phyloP scores from a whole-genome alignment of 257 asterid species.

The Scutellaria minor region DNA sequence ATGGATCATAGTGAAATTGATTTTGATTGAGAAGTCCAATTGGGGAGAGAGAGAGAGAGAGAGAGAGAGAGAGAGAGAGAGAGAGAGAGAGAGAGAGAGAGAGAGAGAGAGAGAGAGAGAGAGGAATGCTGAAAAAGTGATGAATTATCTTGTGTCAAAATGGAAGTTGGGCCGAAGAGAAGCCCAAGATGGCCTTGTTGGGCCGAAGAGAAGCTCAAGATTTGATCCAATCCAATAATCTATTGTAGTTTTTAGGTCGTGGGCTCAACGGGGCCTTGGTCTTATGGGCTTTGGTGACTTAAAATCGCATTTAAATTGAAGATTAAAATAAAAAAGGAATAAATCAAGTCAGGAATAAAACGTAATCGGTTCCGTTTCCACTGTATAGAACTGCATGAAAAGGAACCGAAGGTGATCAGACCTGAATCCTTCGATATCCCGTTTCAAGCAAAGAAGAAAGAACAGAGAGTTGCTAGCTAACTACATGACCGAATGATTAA shows the following conservation, averaged over 20 bases:
- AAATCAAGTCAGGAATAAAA: background rate
- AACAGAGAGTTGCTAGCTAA: conserved; percentile 22
- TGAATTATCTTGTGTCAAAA: no score
- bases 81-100: no score
- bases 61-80: no score
- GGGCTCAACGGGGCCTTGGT: background rate
- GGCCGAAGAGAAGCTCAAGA: no score
- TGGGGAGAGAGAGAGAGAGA: no score
- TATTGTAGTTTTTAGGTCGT: background rate
- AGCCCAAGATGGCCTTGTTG: background rate
- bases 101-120: no score
- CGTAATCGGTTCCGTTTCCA: background rate
- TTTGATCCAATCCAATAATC: background rate
- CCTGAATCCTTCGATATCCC: conserved; percentile 33
- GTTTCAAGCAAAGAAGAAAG: conserved; percentile 22
- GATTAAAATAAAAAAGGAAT: no score
- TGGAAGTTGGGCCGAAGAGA: no score
- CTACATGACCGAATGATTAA: conserved; percentile 14
- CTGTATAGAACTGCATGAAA: conserved; percentile 34
- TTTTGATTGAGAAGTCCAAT: no score
- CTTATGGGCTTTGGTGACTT: background rate
- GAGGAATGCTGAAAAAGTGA: no score
- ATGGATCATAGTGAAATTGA: no score
- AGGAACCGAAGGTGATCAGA: conserved; percentile 33
- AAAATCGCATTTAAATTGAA: no score